These are phyloP conservation scores for Adiantum capillusveneris DNA, from an alignment of 75 land plant species.

Conservation along the genomic window DNA sequence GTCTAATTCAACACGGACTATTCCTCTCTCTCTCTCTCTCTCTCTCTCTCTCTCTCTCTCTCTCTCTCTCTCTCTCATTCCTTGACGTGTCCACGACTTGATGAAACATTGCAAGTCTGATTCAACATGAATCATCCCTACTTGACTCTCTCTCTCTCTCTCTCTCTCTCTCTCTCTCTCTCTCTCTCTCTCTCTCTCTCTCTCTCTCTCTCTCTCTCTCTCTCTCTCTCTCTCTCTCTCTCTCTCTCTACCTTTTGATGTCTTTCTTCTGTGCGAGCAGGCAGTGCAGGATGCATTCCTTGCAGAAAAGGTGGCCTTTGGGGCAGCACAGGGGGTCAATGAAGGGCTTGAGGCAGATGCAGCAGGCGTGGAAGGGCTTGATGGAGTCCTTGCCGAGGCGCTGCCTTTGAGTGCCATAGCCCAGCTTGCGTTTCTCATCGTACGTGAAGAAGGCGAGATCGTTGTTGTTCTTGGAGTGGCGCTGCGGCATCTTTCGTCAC, in stretches of 20 bases:
- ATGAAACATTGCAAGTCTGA: too few relatives aligned
- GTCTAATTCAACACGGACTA: too few relatives aligned
- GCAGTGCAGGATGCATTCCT: constrained; percentile 91
- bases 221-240: too few relatives aligned
- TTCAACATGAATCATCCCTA: too few relatives aligned
- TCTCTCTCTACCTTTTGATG: constrained; percentile 90
- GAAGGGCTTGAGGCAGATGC: constrained; percentile 86
- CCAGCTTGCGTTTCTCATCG: constrained; percentile 95
- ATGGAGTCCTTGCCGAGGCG: constrained; percentile 97
- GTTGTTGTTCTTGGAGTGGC: constrained; percentile 98
- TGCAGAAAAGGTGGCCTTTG: constrained; percentile 91
- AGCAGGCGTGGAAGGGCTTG: constrained; percentile 92
- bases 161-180: too few relatives aligned
- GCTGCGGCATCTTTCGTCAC: constrained; percentile 99
- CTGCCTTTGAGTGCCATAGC: constrained; percentile 96
- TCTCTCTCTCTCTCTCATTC: too few relatives aligned
- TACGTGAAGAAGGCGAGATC: constrained; percentile 98
- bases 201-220: too few relatives aligned
- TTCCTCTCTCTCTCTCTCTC: too few relatives aligned
- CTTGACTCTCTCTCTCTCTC: too few relatives aligned
- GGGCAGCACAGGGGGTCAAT: constrained; percentile 86
- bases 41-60: too few relatives aligned
- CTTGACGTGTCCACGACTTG: too few relatives aligned
- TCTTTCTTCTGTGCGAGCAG: constrained; percentile 93
- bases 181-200: too few relatives aligned